phyloP scores from a whole-genome alignment of 805 yeast genomes.

The Candida parachauliodes region DNA sequence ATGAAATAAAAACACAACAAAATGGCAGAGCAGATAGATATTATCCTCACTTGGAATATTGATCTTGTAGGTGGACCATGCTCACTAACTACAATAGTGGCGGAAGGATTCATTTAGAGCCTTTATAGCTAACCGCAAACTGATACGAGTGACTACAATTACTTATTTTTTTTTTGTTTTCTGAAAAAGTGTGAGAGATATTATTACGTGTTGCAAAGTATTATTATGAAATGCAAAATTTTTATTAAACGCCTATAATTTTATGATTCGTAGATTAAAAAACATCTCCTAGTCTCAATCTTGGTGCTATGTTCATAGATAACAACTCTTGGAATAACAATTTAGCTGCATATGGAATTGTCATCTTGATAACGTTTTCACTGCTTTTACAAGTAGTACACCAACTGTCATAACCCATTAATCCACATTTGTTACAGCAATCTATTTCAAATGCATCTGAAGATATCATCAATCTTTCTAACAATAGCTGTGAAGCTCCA shows the following conservation, averaged over 20 bases:
- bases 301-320: constrained; percentile 99
- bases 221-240: background rate
- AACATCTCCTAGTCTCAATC: constrained; percentile 84
- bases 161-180: background rate
- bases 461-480: constrained; percentile 93
- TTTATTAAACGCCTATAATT: background rate
- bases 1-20: constrained; percentile 10
- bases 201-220: constrained; percentile 1
- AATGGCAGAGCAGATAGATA: constrained; percentile 11
- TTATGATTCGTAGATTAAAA: constrained; percentile 35
- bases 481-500: constrained; percentile 91
- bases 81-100: too few relatives aligned
- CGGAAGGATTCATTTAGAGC: too few relatives aligned
- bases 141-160: background rate
- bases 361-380: constrained; percentile 85
- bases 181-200: background rate
- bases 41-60: constrained; percentile 10
- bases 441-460: constrained; percentile 98
- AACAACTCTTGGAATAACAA: constrained; percentile 92
- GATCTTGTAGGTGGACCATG: constrained; percentile 7
- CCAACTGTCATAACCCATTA: constrained; percentile 98
- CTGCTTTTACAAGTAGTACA: constrained; percentile 93
- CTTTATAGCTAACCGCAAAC: too few relatives aligned
- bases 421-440: constrained; percentile 88
- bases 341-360: constrained; percentile 98